phyloP scores from a whole-genome alignment of 2,329 filamentous ascomycete species.

The Colletotrichum sp. region DNA sequence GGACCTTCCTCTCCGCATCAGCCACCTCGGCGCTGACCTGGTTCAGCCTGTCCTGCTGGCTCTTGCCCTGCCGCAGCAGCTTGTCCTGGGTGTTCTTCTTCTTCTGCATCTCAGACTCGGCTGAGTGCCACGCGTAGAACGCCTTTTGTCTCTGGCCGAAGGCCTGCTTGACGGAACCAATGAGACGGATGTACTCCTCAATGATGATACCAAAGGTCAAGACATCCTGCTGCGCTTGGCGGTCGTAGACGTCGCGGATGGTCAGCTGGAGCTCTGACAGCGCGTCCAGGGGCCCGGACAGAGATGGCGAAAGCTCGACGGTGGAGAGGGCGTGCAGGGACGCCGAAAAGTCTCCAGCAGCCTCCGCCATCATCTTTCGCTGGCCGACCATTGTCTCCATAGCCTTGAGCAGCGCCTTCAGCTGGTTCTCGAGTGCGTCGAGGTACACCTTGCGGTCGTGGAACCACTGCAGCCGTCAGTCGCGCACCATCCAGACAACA shows the following conservation, averaged over 20 bases:
- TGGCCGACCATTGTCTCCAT: slow-evolving; percentile 93
- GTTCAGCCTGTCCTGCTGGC: slow-evolving; percentile 92
- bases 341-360: slow-evolving; percentile 89
- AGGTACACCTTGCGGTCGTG: slow-evolving; percentile 95
- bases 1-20: slow-evolving; percentile 93
- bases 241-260: slow-evolving; percentile 93
- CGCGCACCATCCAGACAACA: too few species aligned
- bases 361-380: slow-evolving; percentile 91
- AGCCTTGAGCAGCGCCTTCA: slow-evolving; percentile 88
- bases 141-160: slow-evolving; percentile 94
- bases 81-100: slow-evolving; percentile 91
- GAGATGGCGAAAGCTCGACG: slow-evolving; percentile 87
- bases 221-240: slow-evolving; percentile 96
- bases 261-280: slow-evolving; percentile 93
- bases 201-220: slow-evolving; percentile 96
- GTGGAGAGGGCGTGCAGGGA: slow-evolving; percentile 92
- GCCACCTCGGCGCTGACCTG: slow-evolving; percentile 91
- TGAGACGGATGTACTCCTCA: slow-evolving; percentile 96
- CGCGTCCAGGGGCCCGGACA: slow-evolving; percentile 88
- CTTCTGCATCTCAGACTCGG: slow-evolving; percentile 90
- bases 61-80: slow-evolving; percentile 90
- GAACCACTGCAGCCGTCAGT: slow-evolving; percentile 74
- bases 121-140: slow-evolving; percentile 91
- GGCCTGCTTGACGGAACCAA: slow-evolving; percentile 92
- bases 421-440: slow-evolving; percentile 89